Base-by-base conservation (phyloP, 2,329 filamentous ascomycete species). In the Pezizomycotina sp. region DNA sequence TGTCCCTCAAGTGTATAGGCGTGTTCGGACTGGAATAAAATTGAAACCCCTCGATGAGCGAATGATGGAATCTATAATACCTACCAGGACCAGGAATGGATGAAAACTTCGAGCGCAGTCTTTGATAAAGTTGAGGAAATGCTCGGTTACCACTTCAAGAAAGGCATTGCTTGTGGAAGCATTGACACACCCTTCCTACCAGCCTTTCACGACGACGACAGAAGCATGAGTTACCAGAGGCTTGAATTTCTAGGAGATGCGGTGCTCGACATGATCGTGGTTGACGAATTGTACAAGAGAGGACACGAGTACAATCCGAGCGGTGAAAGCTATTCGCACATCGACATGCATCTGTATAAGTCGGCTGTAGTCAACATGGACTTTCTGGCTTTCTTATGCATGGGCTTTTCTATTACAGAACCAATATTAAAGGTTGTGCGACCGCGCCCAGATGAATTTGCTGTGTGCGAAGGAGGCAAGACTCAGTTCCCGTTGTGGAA, bases 231-330 rank as follows among this genome's bases (percentile, higher is more conserved):
- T 24, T 24, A 74, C 49, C 78, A 93, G 47, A 69, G 83, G 0
- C 66, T 93, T 1, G 86, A 93, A 52, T 92, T 89, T 50, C 60
- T 93, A 0, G 86, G 86, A 1, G 86, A 95, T 49, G 70, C 82
- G 0, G 62, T 93, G 2, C 68, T 95, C 0, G 86, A 95, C 56
- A 68, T 73, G 48, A 61, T 92, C 36, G 61, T 93, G 31, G 71
- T 80, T 5, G 61, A 59, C 0, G 62, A 59, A n/a, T 58, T 86
- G 4, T 77, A 69, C 54, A 43, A 37, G 8, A 47, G 53, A 2
- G 58, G 59, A 0, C 58, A 64, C 3, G 52, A 71, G 1, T n/a
- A n/a, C n/a, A n/a, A n/a, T n/a, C 53, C 55, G 2, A 12, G 22
- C 8, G 38, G 57, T 0, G 60, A 68, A 31, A 52, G 63, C 2